Percentiles rank a stretch among this genome's conserved stretches.
These are phyloP conservation scores for Periconia sp. DNA, from an alignment of 2,329 filamentous ascomycete species.

Conservation along the genomic window DNA sequence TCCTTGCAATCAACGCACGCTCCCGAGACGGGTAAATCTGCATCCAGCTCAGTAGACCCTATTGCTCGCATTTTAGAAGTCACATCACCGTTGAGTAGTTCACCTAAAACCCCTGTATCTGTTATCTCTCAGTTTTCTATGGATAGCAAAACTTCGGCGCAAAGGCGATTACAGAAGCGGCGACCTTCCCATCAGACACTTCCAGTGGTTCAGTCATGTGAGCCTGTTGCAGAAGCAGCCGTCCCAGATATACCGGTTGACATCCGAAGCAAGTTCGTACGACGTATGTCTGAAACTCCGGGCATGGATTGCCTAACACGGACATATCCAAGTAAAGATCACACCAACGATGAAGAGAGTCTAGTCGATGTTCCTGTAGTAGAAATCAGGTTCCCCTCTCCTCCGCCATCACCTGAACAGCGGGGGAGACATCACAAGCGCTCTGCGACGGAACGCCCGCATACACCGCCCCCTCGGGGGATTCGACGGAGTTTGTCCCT, in stretches of 20 bases:
- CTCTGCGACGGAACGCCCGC: slow-evolving; percentile 26
- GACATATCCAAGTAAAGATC: slow-evolving; percentile 40
- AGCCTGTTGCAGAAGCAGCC: slow-evolving; percentile 33
- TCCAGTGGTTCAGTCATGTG: slow-evolving; percentile 39
- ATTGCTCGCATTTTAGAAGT: no score
- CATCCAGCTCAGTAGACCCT: no score
- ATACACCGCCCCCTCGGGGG: slow-evolving; percentile 27
- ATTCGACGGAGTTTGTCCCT: slow-evolving; percentile 35
- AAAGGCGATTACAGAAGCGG: slow-evolving; percentile 40
- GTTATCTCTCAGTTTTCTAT: slow-evolving; percentile 23
- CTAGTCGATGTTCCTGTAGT: slow-evolving; percentile 5
- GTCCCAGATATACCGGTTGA: slow-evolving; percentile 43
- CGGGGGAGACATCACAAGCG: slow-evolving; percentile 12
- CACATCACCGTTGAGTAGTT: no score
- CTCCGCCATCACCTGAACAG: slow-evolving; percentile 11
- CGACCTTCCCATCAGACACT: slow-evolving; percentile 32
- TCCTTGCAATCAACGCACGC: no score
- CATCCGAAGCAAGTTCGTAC: slow-evolving; percentile 43
- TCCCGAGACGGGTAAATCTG: no score
- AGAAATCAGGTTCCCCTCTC: slow-evolving; percentile 19
- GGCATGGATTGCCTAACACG: slow-evolving; percentile 45
- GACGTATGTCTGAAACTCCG: slow-evolving; percentile 41
- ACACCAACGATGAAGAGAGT: slow-evolving; percentile 21
- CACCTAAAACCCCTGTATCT: slow-evolving; percentile 29
- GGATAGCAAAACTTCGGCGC: slow-evolving; percentile 24